A percentile compares a stretch with the other conserved stretches of the same genome.
Evolutionary conservation across 2,329 filamentous ascomycete genomes (phyloP).

Genomic region (Hymenoscyphus occultus): DNA sequence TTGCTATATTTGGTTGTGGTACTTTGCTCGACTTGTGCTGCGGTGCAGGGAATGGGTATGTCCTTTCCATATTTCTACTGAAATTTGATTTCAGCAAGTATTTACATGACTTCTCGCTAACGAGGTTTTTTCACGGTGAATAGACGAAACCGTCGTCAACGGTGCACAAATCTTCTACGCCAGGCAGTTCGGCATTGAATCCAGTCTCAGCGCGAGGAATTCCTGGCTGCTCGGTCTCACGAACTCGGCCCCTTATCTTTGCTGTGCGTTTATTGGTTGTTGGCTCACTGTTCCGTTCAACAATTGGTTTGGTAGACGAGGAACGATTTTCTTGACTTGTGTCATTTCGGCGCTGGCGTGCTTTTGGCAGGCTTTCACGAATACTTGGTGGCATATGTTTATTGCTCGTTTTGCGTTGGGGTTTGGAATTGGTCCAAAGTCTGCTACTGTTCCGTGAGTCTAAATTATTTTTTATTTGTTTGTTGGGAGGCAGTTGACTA

Average conservation of each 20-base stretch:
- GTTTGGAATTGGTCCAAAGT: conserved; percentile 68
- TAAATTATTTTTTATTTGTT: background rate
- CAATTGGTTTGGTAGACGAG: conserved; percentile 64
- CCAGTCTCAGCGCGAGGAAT: conserved; percentile 41
- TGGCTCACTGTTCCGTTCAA: conserved; percentile 75
- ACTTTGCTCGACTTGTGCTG: conserved; percentile 64
- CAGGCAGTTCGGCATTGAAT: conserved; percentile 56
- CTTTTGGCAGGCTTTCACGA: conserved; percentile 51
- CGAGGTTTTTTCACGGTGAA: background rate
- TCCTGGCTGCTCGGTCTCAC: conserved; percentile 59
- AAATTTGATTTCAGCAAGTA: background rate
- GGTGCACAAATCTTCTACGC: conserved; percentile 66
- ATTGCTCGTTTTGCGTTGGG: conserved; percentile 68
- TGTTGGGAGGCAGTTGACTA: background rate
- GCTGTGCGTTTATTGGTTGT: conserved; percentile 66
- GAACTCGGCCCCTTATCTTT: conserved; percentile 62
- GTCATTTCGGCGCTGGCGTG: conserved; percentile 55
- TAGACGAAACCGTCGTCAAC: conserved; percentile 66
- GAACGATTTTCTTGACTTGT: conserved; percentile 69
- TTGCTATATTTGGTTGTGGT: conserved; percentile 65
- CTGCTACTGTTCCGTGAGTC: conserved; percentile 57
- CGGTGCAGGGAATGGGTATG: conserved; percentile 66
- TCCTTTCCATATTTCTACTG: conserved; percentile 7
- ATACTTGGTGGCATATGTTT: conserved; percentile 68
- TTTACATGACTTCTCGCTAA: background rate